These are phyloP conservation scores for Waltergamsia citrina DNA, from an alignment of 2,329 filamentous ascomycete species.

Conservation along the genomic window DNA sequence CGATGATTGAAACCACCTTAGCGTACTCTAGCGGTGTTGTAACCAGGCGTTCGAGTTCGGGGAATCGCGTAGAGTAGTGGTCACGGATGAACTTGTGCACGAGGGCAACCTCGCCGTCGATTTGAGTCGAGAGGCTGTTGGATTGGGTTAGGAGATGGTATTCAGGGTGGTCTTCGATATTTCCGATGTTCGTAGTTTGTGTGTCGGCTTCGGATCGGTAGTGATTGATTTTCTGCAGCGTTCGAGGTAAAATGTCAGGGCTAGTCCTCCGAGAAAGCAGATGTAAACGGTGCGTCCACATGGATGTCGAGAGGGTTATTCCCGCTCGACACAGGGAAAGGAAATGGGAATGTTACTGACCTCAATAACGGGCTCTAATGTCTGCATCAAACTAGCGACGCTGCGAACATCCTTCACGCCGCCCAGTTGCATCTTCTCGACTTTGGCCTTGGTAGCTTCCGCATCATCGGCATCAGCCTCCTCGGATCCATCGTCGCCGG, in stretches of 20 bases:
- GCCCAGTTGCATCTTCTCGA: slow-evolving; percentile 74
- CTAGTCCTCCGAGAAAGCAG: slow-evolving; percentile 41
- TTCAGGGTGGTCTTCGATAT: slow-evolving; percentile 85
- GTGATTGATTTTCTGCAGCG: slow-evolving; percentile 65
- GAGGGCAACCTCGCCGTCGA: slow-evolving; percentile 84
- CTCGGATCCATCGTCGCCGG: slow-evolving; percentile 50
- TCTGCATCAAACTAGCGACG: slow-evolving; percentile 73
- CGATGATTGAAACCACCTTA: slow-evolving; percentile 86
- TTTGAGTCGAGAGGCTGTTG: slow-evolving; percentile 82
- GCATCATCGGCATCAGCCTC: slow-evolving; percentile 48
- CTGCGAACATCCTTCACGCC: slow-evolving; percentile 68
- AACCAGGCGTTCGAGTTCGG: slow-evolving; percentile 82
- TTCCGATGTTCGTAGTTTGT: slow-evolving; percentile 60
- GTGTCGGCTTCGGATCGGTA: slow-evolving; percentile 63
- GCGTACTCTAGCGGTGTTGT: slow-evolving; percentile 92
- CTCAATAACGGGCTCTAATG: slow-evolving; percentile 70
- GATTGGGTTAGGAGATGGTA: slow-evolving; percentile 83
- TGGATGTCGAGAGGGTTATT: slow-evolving; percentile 11
- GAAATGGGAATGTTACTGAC: slow-evolving; percentile 41
- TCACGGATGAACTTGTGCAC: slow-evolving; percentile 96
- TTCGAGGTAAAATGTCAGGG: slow-evolving; percentile 53
- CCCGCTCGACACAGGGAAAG: too few relatives aligned
- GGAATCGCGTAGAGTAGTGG: slow-evolving; percentile 89
- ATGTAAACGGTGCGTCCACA: slow-evolving; percentile 51
- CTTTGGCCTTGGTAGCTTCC: slow-evolving; percentile 64